phyloP scores from a whole-genome alignment of 371 early-diverging fungal genomes.

The Coemansia sp. region DNA sequence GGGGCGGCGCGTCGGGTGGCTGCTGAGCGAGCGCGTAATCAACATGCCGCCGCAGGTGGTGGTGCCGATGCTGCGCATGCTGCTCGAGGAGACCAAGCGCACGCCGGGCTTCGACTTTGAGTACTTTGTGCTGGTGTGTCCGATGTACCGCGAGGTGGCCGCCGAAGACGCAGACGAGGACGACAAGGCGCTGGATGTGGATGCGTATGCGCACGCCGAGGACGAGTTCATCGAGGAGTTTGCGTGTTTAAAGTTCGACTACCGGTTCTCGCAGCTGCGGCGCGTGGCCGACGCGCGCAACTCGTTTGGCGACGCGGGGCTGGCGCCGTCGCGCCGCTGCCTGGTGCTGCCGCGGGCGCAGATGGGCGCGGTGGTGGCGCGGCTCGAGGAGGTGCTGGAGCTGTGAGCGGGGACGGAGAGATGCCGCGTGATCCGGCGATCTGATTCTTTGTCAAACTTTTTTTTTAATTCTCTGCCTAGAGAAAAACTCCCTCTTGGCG shows the following conservation, averaged over 20 bases:
- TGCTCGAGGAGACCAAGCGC: conserved; percentile 77
- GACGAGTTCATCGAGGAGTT: conserved; percentile 84
- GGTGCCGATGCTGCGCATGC: conserved; percentile 87
- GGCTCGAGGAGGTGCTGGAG: conserved; percentile 17
- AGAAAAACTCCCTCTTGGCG: not conserved
- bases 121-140: conserved; percentile 78
- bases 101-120: conserved; percentile 79
- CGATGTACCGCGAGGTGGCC: conserved; percentile 77
- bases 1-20: conserved; percentile 58
- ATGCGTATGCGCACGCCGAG: conserved; percentile 67
- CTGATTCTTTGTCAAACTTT: not conserved
- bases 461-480: not conserved
- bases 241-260: conserved; percentile 64
- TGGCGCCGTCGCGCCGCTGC: conserved; percentile 74
- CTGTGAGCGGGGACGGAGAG: not conserved
- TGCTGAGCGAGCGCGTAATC: conserved; percentile 86
- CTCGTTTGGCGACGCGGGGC: conserved; percentile 82
- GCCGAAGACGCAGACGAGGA: conserved; percentile 48
- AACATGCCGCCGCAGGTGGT: conserved; percentile 95
- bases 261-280: conserved; percentile 52
- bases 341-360: conserved; percentile 69
- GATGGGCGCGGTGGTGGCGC: conserved; percentile 58
- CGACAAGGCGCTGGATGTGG: conserved; percentile 11
- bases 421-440: not conserved
- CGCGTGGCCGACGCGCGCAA: conserved; percentile 74